Percentiles rank a stretch among this genome's conserved stretches.
phyloP scores from a whole-genome alignment of 768 basidiomycete genomes.

The Flagelloscypha sp. region DNA sequence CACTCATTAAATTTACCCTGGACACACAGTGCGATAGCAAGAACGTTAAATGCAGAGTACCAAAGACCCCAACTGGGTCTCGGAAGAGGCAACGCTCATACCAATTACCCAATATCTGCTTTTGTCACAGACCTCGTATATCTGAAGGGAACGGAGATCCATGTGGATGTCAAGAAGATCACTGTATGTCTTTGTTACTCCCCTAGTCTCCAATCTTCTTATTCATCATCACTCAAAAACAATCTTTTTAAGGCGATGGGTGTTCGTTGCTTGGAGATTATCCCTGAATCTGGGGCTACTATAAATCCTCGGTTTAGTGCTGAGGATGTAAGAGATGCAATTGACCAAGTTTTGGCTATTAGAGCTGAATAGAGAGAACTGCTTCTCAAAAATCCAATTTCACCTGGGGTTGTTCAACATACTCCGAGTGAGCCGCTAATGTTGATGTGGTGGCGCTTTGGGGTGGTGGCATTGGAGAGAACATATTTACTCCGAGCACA shows the following conservation, averaged over 20 bases:
- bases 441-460: no score
- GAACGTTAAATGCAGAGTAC: constrained; percentile 61
- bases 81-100: constrained; percentile 48
- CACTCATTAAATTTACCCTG: not conserved
- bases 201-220: constrained; percentile 1
- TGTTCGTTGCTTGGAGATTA: constrained; percentile 49
- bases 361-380: constrained; percentile 1
- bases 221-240: constrained; percentile 6
- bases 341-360: constrained; percentile 21
- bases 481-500: no score
- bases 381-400: no score
- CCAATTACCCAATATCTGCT: constrained; percentile 65
- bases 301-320: constrained; percentile 34
- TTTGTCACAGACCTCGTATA: constrained; percentile 84
- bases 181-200: constrained; percentile 33
- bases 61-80: constrained; percentile 39
- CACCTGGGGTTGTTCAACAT: no score
- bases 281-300: constrained; percentile 14
- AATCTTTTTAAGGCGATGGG: constrained; percentile 39
- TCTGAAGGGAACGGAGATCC: constrained; percentile 53
- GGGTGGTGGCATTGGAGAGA: no score
- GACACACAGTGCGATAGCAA: constrained; percentile 65
- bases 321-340: constrained; percentile 32
- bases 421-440: no score
- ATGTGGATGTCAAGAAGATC: constrained; percentile 52